Base-by-base conservation (phyloP, 345 rosid genomes). In the Citrus maxima region DNA sequence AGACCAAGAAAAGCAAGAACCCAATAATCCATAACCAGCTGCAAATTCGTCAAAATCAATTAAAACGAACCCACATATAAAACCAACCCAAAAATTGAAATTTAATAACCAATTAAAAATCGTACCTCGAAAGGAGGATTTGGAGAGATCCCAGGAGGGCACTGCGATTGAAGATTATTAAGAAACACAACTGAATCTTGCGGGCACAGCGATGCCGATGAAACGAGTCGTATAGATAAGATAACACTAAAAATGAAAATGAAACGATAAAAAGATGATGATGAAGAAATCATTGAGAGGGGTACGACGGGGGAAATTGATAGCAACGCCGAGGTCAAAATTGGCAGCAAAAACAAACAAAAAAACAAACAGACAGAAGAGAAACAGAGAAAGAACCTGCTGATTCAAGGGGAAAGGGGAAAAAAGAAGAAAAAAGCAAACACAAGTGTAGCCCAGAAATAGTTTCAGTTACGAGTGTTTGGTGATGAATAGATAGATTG, bases 91-190 rank as follows among this genome's bases (percentile, higher is more conserved):
- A 27, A 54, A 24, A 40, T 10, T 32, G 18, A 30, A 21, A 27
- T 5, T 4, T 60, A 66, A 19, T 66, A 54, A 27, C 30, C 46
- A 60, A 22, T 12, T 32, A 42, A 59, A 51, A 49, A 77, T 51
- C 77, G 80, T 66, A 93, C 98, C 95, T 92, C 78, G 46, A 89
- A 65, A 78, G 92, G 89, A 69, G 88, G 95, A 27, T 49, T 84
- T 9, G 93, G 89, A 34, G 88, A 81, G 80, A 88, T 84, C 86
- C 88, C 85, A 21, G 67, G 81, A 78, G 88, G 87, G 77, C 98
- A 95, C 83, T 80, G 93, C 25, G 80, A 78, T 64, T 78, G 83
- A 73, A 95, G 86, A 75, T 73, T 77, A 77, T 32, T 78, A 21
- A 84, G 63, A 81, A 92, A 90, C 69, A 84, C 74, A 73, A 70